Conservation (phyloP, 2,329 filamentous ascomycete species). For the Botrytis cinerea region DNA sequence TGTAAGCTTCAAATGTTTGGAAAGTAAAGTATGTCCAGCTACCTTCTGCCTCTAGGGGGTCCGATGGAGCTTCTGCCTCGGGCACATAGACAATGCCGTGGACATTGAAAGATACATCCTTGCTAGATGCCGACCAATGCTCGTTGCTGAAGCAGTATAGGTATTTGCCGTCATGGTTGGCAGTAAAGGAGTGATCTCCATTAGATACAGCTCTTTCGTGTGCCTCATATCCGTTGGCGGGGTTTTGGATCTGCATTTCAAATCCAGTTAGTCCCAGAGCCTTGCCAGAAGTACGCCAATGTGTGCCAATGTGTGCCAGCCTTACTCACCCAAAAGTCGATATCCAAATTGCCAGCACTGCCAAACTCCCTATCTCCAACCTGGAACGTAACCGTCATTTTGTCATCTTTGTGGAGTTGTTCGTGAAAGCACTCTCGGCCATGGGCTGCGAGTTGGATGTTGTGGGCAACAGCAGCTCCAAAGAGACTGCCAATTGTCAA, state of each 20-base stretch:
- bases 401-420: slow-evolving; percentile 85
- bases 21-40: slow-evolving; percentile 38
- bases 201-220: slow-evolving; percentile 81
- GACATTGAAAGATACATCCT: slow-evolving; percentile 99
- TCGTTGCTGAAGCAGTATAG: slow-evolving; percentile 99
- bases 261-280: slow-evolving; percentile 22
- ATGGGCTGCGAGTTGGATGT: slow-evolving; percentile 92
- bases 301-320: background rate
- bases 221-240: slow-evolving; percentile 71
- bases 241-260: slow-evolving; percentile 69
- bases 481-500: slow-evolving; percentile 39
- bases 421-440: slow-evolving; percentile 98
- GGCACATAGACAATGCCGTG: slow-evolving; percentile 98
- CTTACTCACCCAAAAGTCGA: slow-evolving; percentile 95
- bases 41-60: slow-evolving; percentile 92
- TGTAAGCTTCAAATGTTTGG: background rate
- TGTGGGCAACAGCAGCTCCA: slow-evolving; percentile 75
- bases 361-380: slow-evolving; percentile 97
- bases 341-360: slow-evolving; percentile 87
- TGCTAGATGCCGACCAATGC: slow-evolving; percentile 92
- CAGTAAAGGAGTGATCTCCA: slow-evolving; percentile 91
- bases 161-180: slow-evolving; percentile 83
- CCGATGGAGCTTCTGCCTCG: slow-evolving; percentile 78
- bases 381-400: slow-evolving; percentile 98
- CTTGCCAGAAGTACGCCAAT: background rate